A percentile compares a stretch with the other conserved stretches of the same genome.
These are phyloP conservation scores for Petasospora fabianii DNA, from an alignment of 1,139 yeast species.

Conservation along the genomic window DNA sequence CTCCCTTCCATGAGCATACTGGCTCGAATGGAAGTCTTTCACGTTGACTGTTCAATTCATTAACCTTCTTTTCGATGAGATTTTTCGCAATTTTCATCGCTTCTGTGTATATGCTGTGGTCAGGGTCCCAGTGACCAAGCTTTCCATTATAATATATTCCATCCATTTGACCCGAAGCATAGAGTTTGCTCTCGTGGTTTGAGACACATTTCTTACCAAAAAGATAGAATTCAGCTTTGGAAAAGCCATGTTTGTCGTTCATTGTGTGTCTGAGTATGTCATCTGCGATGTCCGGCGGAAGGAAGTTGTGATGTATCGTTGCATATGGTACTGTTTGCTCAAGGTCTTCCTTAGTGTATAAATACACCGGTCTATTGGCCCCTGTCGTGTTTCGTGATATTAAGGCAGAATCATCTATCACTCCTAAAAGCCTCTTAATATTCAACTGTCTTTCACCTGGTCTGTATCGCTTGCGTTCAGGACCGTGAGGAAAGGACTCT, in stretches of 20 bases:
- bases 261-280: constrained; percentile 39
- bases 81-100: constrained; percentile 39
- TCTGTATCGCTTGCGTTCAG: constrained; percentile 6
- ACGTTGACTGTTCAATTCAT: constrained; percentile 32
- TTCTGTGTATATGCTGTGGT: constrained; percentile 32
- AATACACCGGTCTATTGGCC: constrained; percentile 26
- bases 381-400: constrained; percentile 19
- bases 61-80: constrained; percentile 42
- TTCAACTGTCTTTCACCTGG: constrained; percentile 24
- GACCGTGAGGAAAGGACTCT: constrained; percentile 23
- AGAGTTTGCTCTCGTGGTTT: constrained; percentile 42
- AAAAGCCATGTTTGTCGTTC: constrained; percentile 38
- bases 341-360: constrained; percentile 42
- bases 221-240: constrained; percentile 45
- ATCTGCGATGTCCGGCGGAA: constrained; percentile 48
- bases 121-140: too few species aligned
- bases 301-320: constrained; percentile 45
- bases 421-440: constrained; percentile 18
- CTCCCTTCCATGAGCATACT: constrained; percentile 45
- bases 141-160: constrained; percentile 38
- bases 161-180: constrained; percentile 24
- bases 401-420: constrained; percentile 1
- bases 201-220: constrained; percentile 59
- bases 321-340: constrained; percentile 43
- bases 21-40: constrained; percentile 31